A percentile compares a stretch with the other conserved stretches of the same genome.
These are phyloP conservation scores for Austroboletus festivus DNA, from an alignment of 768 basidiomycete genomes.

Conservation along the genomic window DNA sequence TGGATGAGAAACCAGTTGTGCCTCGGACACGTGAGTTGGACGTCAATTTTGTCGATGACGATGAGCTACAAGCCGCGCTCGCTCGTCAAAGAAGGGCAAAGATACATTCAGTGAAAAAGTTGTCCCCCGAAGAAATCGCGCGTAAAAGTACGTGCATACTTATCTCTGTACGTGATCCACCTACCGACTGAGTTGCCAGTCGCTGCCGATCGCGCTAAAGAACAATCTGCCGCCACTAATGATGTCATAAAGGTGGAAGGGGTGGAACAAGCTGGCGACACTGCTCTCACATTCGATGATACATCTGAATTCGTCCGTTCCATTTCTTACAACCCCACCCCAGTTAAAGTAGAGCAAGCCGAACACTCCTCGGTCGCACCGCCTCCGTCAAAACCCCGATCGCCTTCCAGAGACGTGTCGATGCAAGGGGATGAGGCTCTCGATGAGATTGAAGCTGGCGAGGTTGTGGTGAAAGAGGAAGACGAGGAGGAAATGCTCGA, in stretches of 20 bases:
- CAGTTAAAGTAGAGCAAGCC: conserved; percentile 47
- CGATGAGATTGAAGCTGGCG: conserved; percentile 80
- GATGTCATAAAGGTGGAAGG: conserved; percentile 47
- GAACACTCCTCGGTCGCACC: conserved; percentile 31
- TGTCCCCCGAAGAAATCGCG: conserved; percentile 81
- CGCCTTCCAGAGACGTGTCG: conserved; percentile 52
- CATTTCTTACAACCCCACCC: conserved; percentile 63
- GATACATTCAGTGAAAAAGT: conserved; percentile 69
- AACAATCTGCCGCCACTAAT: conserved; percentile 41
- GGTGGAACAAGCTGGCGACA: conserved; percentile 35
- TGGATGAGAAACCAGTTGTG: conserved; percentile 71
- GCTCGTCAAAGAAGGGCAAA: conserved; percentile 83
- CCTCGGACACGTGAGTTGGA: conserved; percentile 72
- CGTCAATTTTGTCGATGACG: conserved; percentile 94
- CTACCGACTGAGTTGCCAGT: conserved; percentile 40
- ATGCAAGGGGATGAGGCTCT: conserved; percentile 62
- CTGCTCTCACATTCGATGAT: conserved; percentile 86
- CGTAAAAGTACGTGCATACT: conserved; percentile 53
- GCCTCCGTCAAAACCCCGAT: conserved; percentile 31
- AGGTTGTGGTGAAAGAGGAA: conserved; percentile 76
- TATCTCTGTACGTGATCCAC: background rate
- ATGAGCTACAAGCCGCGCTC: conserved; percentile 92
- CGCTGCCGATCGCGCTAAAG: conserved; percentile 54
- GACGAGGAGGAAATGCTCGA: conserved; percentile 77
- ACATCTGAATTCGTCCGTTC: conserved; percentile 95